Base-by-base conservation (phyloP, 495 filamentous ascomycete genomes). In the Parathielavia appendiculata region DNA sequence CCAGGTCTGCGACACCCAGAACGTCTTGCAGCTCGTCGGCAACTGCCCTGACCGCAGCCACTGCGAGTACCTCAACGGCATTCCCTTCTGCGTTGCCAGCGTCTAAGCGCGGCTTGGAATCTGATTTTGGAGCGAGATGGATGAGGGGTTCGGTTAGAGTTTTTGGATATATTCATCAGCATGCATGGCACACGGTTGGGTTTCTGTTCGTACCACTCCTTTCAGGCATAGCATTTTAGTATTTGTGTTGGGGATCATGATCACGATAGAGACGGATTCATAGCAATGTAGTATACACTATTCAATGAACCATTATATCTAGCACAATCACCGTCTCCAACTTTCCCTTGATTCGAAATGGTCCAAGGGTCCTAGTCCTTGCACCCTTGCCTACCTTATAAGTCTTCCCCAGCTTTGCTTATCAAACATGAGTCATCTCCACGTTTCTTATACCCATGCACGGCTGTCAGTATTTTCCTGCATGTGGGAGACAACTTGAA, bases 1-100 rank as follows among this genome's bases (percentile, higher is more conserved):
- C 51, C 64, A 66, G 58, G 64, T 66, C 45, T 66, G 64, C 58
- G 47, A 66, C 43, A 39, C 41, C 23, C 49, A 53, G 50, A 39
- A 56, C 34, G 32, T 54, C 4, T 20, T 57, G 22, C 16, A 57
- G 61, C 53, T 58, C 26, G 64, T 66, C 35, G 61, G 64, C 34
- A 49, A 35, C 23, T 66, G 64, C 44, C 64, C 61, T 6, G 7
- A 16, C 20, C 39, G 41, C 30, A 32, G 39, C 5, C 64, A 63
- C 48, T 66, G 64, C 57, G 58, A 41, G 14, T 63, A 66, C 51
- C 22, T 66, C 46, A 53, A 56, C 32, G 55, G 48, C n/a, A 49
- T 63, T 20, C 61, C 64, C 38, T 66, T 52, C 44, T 66, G 64
- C 51, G 61, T 66, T 6, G 48, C 19, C 13, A 54, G 35, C 54